These are phyloP conservation scores for Recurvomyces mirabilis DNA, from an alignment of 495 filamentous ascomycete genomes.

Conservation along the genomic window DNA sequence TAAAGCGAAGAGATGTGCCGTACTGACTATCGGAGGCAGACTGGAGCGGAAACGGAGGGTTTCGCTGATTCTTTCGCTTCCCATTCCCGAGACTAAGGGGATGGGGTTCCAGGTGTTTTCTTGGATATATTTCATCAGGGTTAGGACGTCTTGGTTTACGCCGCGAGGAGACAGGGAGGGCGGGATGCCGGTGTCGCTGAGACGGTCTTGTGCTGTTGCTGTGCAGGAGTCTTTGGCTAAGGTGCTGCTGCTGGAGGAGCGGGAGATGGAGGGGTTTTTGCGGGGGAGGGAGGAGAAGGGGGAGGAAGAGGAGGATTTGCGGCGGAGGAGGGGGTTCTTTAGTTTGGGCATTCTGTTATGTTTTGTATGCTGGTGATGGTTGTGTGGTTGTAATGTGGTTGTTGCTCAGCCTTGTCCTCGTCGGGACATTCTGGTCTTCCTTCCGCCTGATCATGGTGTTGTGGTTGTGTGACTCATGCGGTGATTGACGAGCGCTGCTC, in stretches of 20 bases:
- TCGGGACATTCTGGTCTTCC: neutral
- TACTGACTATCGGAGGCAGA: constrained; percentile 58
- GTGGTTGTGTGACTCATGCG: too few species aligned
- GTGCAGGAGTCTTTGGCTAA: constrained; percentile 18
- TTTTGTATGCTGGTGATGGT: too few species aligned
- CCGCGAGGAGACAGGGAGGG: constrained; percentile 41
- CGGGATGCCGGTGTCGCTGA: constrained; percentile 47
- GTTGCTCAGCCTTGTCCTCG: neutral
- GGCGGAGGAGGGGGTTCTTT: constrained; percentile 18
- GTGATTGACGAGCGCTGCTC: too few species aligned
- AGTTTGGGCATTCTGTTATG: constrained; percentile 14
- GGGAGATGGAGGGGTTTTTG: constrained; percentile 5
- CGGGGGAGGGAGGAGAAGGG: constrained; percentile 6
- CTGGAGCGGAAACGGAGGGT: constrained; percentile 54
- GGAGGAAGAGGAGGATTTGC: constrained; percentile 12
- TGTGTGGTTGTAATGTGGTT: too few species aligned
- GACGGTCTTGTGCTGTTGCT: constrained; percentile 42
- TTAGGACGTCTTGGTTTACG: constrained; percentile 49
- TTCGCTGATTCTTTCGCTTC: constrained; percentile 57
- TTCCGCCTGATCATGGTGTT: neutral
- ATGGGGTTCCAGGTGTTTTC: constrained; percentile 57
- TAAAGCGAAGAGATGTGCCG: constrained; percentile 61
- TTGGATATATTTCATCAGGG: constrained; percentile 51
- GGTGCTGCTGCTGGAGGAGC: neutral
- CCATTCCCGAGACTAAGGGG: constrained; percentile 60